A percentile compares a stretch with the other conserved stretches of the same genome.
Evolutionary conservation across 257 asterid genomes (phyloP).

Genomic region (Gynochthodes officinalis): DNA sequence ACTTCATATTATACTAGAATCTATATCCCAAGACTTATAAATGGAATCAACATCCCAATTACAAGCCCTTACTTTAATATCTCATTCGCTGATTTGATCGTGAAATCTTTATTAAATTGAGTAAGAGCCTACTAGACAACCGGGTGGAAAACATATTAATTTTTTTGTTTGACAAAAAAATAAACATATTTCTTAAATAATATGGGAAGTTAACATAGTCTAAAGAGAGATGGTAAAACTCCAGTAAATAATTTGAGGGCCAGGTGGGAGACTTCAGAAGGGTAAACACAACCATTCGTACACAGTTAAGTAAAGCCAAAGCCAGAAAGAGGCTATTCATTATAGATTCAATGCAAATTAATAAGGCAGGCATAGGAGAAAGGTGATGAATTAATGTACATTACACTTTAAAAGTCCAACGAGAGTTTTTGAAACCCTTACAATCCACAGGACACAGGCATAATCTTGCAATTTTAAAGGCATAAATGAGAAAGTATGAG

Average conservation of each 20-base stretch:
- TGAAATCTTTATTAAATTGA: too few relatives aligned
- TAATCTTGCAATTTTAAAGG: neutral
- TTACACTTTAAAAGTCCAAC: neutral
- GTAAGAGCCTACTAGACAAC: too few relatives aligned
- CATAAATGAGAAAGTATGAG: neutral
- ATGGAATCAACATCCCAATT: too few relatives aligned
- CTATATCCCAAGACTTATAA: too few relatives aligned
- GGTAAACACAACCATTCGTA: too few relatives aligned
- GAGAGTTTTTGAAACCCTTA: neutral
- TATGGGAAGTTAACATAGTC: neutral
- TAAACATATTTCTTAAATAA: too few relatives aligned
- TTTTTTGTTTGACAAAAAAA: too few relatives aligned
- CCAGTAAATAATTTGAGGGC: neutral
- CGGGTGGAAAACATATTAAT: too few relatives aligned
- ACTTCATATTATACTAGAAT: too few relatives aligned
- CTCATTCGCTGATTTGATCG: too few relatives aligned
- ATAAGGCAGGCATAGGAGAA: neutral
- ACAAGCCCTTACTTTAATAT: too few relatives aligned
- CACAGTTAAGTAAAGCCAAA: neutral
- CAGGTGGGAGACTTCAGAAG: too few relatives aligned
- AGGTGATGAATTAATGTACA: neutral
- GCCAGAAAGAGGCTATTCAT: neutral
- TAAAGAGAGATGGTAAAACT: neutral
- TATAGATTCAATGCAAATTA: neutral
- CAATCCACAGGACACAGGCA: slow-evolving; percentile 10